phyloP scores from a whole-genome alignment of 495 filamentous ascomycete species.

The Podospora anserina region DNA sequence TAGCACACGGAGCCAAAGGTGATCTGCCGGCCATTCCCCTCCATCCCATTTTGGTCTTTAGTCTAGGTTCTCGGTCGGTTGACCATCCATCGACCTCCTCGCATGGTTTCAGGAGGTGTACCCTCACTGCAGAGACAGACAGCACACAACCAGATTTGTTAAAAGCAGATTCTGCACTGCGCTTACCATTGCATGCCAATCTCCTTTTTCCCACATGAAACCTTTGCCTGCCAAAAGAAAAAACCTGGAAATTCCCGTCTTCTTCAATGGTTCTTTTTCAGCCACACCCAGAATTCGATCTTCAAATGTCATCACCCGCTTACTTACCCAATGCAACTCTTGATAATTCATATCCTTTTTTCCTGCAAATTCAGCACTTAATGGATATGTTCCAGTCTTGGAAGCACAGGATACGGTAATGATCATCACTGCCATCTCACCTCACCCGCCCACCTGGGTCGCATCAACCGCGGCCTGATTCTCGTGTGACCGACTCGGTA shows the following conservation, averaged over 20 bases:
- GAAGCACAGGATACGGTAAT: background rate
- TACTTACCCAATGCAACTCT: too few relatives aligned
- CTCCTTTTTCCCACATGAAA: background rate
- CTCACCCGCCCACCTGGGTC: background rate
- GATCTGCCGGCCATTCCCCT: background rate
- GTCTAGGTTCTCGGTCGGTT: background rate
- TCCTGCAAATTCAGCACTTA: background rate
- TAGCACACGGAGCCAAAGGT: background rate
- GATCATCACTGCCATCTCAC: background rate
- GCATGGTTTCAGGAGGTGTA: background rate
- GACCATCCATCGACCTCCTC: background rate
- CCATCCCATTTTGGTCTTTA: background rate
- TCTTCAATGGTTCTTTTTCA: background rate
- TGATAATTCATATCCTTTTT: background rate
- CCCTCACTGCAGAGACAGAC: background rate
- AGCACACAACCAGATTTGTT: background rate
- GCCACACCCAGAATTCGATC: background rate
- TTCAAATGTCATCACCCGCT: background rate
- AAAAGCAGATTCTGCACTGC: background rate
- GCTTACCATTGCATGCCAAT: background rate
- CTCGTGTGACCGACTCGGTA: background rate
- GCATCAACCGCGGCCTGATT: too few relatives aligned
- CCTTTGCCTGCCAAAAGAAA: background rate
- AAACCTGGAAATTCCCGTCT: background rate
- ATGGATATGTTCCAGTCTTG: background rate